These are phyloP conservation scores for Cercospora sojina DNA, from an alignment of 2,329 filamentous ascomycete species.

Conservation along the genomic window DNA sequence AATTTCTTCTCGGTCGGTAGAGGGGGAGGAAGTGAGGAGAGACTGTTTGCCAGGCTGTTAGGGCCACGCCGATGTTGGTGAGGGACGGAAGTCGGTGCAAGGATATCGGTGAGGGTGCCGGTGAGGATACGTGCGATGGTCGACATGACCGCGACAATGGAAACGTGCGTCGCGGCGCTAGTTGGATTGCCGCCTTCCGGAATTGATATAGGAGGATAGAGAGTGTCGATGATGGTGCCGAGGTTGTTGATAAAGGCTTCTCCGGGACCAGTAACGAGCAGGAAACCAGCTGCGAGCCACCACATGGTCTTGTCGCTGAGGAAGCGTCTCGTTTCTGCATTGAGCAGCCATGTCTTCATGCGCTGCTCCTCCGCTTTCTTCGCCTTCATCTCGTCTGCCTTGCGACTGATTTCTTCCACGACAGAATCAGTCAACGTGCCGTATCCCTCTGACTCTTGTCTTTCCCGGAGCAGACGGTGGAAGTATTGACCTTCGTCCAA, in stretches of 20 bases:
- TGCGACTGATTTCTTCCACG: conserved; percentile 47
- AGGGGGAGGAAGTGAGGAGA: conserved; percentile 37
- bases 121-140: conserved; percentile 88
- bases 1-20: conserved; percentile 28
- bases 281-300: conserved; percentile 86
- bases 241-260: conserved; percentile 98
- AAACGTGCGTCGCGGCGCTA: conserved; percentile 82
- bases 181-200: conserved; percentile 60
- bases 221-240: conserved; percentile 85
- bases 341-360: conserved; percentile 88
- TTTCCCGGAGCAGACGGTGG: conserved; percentile 46
- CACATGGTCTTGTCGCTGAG: conserved; percentile 91
- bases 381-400: conserved; percentile 47
- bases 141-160: conserved; percentile 84
- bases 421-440: conserved; percentile 57
- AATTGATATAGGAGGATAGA: conserved; percentile 59
- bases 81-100: conserved; percentile 61
- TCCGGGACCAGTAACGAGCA: conserved; percentile 90
- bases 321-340: conserved; percentile 84
- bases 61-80: conserved; percentile 56
- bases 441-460: conserved; percentile 54
- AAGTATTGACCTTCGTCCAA: conserved; percentile 75
- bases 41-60: conserved; percentile 44
- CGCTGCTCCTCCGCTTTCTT: conserved; percentile 56
- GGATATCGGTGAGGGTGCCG: conserved; percentile 81